Evolutionary conservation across 768 basidiomycete species (phyloP), one percentile per base, ranked within the genome.

Genomic region (Pisolithus tinctorius): DNA sequence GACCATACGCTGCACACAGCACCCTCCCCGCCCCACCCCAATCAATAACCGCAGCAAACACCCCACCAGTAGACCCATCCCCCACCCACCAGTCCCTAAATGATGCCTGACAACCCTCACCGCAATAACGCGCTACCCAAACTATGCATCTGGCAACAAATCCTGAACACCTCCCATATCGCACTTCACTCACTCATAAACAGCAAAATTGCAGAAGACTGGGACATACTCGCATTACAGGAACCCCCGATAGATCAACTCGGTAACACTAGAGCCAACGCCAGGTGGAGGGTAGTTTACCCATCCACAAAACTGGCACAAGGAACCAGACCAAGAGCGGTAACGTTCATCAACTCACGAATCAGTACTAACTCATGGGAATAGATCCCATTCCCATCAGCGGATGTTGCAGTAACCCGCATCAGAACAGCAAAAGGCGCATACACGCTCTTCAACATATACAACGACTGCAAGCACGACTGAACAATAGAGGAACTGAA

Each of bases 121-220:
- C n/a, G n/a, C n/a, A n/a, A n/a, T n/a, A n/a, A n/a, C n/a, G n/a
- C n/a, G 26, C 40, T 9, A 16, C 8, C 17, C 23, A 17, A n/a
- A 6, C 47, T 67, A 9, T 37, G 59, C 0, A 63, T 69, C 6
- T 60, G 59, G 57, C 66, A 67, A 47, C 64, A 64, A 30, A 71
- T 69, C 31, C 10, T 65, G 2, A 56, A 58, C 53, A 65, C 63
- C 17, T 69, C 65, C 0, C n/a, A 23, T 2, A 49, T 16, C 0
- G 56, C 62, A 0, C 62, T 63, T 38, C 39, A 45, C 9, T 54
- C 55, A 11, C 13, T 65, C 0, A 44, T 68, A 0, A 54, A 62
- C 45, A 40, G 48, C 25, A 11, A 27, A 4, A 5, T 41, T 10
- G 31, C 47, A 1, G 10, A 26, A 0, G 20, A 51, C 20, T 53